phyloP scores from a whole-genome alignment of 2,329 filamentous ascomycete species.

The Atkinsonella texensis region DNA sequence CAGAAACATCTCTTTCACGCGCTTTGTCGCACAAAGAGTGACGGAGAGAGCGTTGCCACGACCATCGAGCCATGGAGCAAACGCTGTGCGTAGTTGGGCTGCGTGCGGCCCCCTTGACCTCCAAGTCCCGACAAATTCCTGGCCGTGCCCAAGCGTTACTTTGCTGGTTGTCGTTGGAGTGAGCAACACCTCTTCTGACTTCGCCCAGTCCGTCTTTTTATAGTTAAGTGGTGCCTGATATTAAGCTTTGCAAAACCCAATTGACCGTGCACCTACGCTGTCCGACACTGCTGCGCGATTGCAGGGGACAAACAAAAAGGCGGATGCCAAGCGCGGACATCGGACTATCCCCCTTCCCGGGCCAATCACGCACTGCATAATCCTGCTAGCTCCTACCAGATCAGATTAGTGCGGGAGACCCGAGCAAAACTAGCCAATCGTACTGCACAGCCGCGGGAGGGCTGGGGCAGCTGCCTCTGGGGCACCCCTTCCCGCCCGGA shows the following conservation, averaged over 20 bases:
- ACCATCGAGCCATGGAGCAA: neutral
- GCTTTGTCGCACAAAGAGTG: slow-evolving; percentile 1
- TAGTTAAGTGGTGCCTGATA: neutral
- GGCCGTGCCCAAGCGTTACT: too few species aligned
- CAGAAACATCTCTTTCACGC: neutral
- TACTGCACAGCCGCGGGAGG: neutral
- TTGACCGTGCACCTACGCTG: neutral
- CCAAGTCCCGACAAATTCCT: too few species aligned
- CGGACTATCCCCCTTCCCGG: neutral
- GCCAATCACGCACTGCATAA: neutral
- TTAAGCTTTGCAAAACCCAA: neutral
- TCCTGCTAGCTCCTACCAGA: neutral
- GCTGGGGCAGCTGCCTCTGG: neutral
- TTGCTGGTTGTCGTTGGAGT: too few species aligned
- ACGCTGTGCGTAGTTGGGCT: neutral
- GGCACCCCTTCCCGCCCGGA: neutral
- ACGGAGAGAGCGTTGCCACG: neutral
- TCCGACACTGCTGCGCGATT: too few species aligned
- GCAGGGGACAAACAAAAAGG: neutral
- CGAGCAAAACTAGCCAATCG: neutral
- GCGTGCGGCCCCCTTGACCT: neutral
- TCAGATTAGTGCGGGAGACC: neutral
- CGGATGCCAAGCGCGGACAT: neutral
- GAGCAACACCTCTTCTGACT: too few species aligned
- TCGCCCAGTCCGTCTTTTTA: neutral